Base-by-base conservation (phyloP, 1,284 basidiomycete genomes). In the Fomitopsis betulina region DNA sequence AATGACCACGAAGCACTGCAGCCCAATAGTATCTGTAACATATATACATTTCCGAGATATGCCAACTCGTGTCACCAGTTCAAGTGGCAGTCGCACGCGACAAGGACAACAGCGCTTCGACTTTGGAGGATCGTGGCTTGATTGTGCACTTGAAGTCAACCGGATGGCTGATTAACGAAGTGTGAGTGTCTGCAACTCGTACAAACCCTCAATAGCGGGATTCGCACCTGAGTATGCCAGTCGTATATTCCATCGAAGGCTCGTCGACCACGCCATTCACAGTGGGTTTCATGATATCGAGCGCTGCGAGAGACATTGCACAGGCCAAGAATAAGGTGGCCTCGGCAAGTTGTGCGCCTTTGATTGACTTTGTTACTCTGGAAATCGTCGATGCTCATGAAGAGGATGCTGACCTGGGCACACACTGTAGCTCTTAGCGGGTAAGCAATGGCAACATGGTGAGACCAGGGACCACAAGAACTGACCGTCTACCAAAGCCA, bases 111-210 rank as follows among this genome's bases (percentile, higher is more conserved):
- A 67, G 50, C 17, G 63, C 62, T n/a, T 59, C 54, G 23, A 62
- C 65, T 39, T 64, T 63, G 8, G 58, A 54, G 8, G 64, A 67
- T 12, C 72, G 61, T 9, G 70, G 70, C 19, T 60, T 65, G 42
- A 75, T 67, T 37, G 60, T 55, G 58, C 70, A 74, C 38, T 64
- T 59, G 60, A 73, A 74, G 5, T 70, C 70, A 38, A 55, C 57
- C 5, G 71, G 70, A 53, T 71, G 70, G 54, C 72, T n/a, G n/a
- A n/a, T 62, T 15, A n/a, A 33, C 12, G 32, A 19, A 53, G 30
- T 39, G n/a, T n/a, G n/a, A n/a, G n/a, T n/a, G n/a, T n/a, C n/a
- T n/a, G n/a, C n/a, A n/a, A n/a, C n/a, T n/a, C n/a, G n/a, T n/a
- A n/a, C n/a, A n/a, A n/a, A n/a, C n/a, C n/a, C n/a, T 30, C 27